Conservation (phyloP, 2,329 filamentous ascomycete genomes). For the Diaporthe capsici region DNA sequence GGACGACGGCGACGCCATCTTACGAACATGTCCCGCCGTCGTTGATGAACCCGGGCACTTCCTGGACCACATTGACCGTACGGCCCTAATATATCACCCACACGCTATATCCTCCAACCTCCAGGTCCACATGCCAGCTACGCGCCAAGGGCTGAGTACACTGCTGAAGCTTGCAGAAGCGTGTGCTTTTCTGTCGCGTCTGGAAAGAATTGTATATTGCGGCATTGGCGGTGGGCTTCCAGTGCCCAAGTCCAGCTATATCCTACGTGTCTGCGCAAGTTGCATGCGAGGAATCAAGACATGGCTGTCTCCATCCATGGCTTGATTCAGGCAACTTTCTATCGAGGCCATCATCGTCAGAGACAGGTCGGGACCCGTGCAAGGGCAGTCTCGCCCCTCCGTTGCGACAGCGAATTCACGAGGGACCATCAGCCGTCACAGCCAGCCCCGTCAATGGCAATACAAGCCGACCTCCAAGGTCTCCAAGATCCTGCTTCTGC, state of each 20-base stretch:
- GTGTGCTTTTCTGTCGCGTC: neutral
- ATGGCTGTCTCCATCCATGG: conserved; percentile 27
- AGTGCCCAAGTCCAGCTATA: neutral
- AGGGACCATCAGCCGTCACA: neutral
- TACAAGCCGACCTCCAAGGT: conserved; percentile 27
- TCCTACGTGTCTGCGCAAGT: neutral
- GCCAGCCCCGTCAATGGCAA: conserved; percentile 10
- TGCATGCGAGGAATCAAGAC: neutral
- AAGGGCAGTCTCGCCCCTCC: neutral
- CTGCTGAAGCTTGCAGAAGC: neutral
- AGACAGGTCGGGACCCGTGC: neutral
- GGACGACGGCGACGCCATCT: conserved; percentile 11
- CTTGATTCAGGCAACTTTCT: neutral
- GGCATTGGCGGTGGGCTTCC: conserved; percentile 4
- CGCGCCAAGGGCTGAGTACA: neutral
- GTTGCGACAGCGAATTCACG: neutral
- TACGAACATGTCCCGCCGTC: conserved; percentile 4
- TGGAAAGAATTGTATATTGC: neutral
- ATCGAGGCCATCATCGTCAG: neutral
- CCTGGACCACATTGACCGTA: neutral
- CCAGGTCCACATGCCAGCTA: neutral
- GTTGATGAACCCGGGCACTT: conserved; percentile 12
- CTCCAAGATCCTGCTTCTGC: conserved; percentile 12
- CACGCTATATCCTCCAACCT: no score
- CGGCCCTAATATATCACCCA: neutral